Conservation (phyloP, 2,329 filamentous ascomycete species). For the Metarhizium anisopliae region DNA sequence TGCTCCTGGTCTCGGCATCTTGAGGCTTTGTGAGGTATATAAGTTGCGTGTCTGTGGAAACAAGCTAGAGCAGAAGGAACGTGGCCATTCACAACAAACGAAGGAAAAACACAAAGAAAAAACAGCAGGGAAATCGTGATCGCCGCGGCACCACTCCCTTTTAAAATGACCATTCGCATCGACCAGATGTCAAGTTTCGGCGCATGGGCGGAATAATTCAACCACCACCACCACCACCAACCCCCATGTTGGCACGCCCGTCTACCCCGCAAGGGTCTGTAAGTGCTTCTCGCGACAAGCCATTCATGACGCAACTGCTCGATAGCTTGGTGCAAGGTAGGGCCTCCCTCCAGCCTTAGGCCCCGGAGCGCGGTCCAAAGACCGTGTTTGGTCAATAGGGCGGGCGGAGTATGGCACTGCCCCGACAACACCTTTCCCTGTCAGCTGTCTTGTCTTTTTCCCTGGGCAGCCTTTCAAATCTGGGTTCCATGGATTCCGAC, state of each 20-base stretch:
- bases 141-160: neutral
- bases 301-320: conserved; percentile 6
- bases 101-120: neutral
- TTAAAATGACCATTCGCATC: conserved; percentile 1
- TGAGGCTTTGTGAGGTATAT: neutral
- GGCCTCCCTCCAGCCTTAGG: neutral
- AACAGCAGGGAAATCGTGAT: neutral
- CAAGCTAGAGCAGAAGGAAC: neutral
- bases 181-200: neutral
- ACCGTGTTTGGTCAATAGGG: neutral
- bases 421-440: neutral
- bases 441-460: neutral
- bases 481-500: conserved; percentile 1
- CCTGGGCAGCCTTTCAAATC: neutral
- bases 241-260: neutral
- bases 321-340: neutral
- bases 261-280: conserved; percentile 5
- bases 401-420: neutral
- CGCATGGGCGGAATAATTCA: conserved; percentile 2
- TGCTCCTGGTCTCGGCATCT: conserved; percentile 8
- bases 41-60: neutral
- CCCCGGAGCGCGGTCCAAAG: neutral
- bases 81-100: neutral
- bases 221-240: neutral
- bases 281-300: neutral